Conservation (phyloP, 1,284 basidiomycete genomes). For the Rhodotorula mucilaginosa region DNA sequence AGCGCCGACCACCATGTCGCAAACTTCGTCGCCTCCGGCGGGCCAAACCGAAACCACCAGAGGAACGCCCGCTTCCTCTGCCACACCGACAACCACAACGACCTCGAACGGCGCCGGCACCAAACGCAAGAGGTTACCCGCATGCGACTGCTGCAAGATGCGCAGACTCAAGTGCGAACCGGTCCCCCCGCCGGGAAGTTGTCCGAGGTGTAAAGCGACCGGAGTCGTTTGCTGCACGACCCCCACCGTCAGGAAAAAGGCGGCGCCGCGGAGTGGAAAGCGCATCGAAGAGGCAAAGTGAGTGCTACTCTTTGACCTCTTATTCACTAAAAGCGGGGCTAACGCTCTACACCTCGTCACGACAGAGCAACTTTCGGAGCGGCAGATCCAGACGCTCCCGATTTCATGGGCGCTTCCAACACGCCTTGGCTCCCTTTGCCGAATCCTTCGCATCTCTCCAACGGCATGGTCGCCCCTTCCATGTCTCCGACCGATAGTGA, state of each 20-base stretch:
- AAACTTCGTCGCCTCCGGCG: too few species aligned
- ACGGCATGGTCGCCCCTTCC: background rate
- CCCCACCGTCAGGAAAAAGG: slow-evolving; percentile 26
- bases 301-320: background rate
- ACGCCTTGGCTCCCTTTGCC: slow-evolving; percentile 27
- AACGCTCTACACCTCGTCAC: too few species aligned
- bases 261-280: slow-evolving; percentile 22
- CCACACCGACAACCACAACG: background rate
- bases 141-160: slow-evolving; percentile 34
- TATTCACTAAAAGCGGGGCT: background rate
- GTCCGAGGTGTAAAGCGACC: slow-evolving; percentile 27
- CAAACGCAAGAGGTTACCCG: slow-evolving; percentile 24
- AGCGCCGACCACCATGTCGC: too few species aligned
- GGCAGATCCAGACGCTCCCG: slow-evolving; percentile 16
- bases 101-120: background rate
- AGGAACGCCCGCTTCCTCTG: background rate
- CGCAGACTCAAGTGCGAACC: slow-evolving; percentile 30
- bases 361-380: slow-evolving; percentile 30
- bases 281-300: slow-evolving; percentile 34
- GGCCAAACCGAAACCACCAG: background rate
- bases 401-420: slow-evolving; percentile 25
- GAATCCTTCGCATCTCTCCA: slow-evolving; percentile 8
- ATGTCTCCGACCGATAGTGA: background rate
- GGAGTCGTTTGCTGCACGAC: slow-evolving; percentile 34
- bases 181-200: slow-evolving; percentile 22